Evolutionary conservation across 495 filamentous ascomycete genomes (phyloP), one percentile per base, ranked within the genome.

Genomic region (Aspergillus nanangensis): DNA sequence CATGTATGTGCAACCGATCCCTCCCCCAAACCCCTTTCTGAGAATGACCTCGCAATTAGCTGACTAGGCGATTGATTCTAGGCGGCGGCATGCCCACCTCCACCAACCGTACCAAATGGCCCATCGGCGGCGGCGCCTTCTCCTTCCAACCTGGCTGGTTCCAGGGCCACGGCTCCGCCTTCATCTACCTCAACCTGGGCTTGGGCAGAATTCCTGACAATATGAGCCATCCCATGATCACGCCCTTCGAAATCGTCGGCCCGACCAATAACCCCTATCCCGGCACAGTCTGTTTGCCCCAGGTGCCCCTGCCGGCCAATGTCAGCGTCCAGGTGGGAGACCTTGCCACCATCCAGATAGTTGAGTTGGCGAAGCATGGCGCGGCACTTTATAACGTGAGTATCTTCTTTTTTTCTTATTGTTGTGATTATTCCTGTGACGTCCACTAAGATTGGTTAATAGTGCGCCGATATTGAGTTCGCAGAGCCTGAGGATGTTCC

Each of bases 71-170:
- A 47, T 34, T 38, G n/a, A n/a, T n/a, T n/a, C n/a, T 56, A 98
- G 93, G 93, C 63, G 94, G 92, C 41, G 94, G 94, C 45, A 80
- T 94, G 74, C 65, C 74, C 32, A 77, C 81, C 25, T 86, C 88
- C 3, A 76, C 61, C 17, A 99, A 97, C 67, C 82, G 94, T 31
- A 93, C 94, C 4, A 84, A 80, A 62, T 99, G 94, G 94, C 90
- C 94, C 14, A 75, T 90, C 45, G 74, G 59, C 24, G 94, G 93
- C 56, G 94, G 94, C 39, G 88, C 90, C 13, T 62, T 99, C 46
- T 79, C 88, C 15, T 65, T 99, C 47, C 90, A 96, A 64, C 88
- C 94, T 5, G 86, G 94, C 55, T 99, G 94, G 94, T 96, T 96
- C 74, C 82, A 80, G 32, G 94, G 94, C 49, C 94, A 99, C 60